A percentile compares a stretch with the other conserved stretches of the same genome.
Evolutionary conservation across 2,329 filamentous ascomycete species (phyloP).

Genomic region (Claviceps lovelessii): DNA sequence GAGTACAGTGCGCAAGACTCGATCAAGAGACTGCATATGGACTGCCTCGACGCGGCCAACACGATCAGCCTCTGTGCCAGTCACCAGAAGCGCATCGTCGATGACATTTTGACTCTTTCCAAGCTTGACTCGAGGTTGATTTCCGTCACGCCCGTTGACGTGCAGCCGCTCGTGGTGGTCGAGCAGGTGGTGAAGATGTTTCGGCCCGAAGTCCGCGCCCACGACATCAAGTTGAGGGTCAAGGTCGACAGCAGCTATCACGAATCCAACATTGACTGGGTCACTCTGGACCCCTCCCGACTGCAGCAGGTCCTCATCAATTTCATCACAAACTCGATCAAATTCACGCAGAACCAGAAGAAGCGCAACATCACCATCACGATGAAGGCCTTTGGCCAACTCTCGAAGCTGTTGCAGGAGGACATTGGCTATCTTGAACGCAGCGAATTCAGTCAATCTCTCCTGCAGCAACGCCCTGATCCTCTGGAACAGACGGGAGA

Average conservation of each 20-base stretch:
- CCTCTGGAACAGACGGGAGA: conserved; percentile 25
- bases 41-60: conserved; percentile 56
- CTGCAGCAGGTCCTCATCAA: conserved; percentile 64
- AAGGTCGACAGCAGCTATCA: conserved; percentile 52
- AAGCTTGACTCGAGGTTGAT: conserved; percentile 58
- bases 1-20: conserved; percentile 19
- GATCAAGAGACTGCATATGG: conserved; percentile 34
- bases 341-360: conserved; percentile 47
- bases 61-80: conserved; percentile 66
- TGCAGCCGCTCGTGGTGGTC: conserved; percentile 50
- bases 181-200: conserved; percentile 63
- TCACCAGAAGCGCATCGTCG: conserved; percentile 62
- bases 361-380: conserved; percentile 46
- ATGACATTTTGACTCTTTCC: conserved; percentile 52
- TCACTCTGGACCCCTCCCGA: conserved; percentile 59
- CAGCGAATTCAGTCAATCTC: conserved; percentile 14
- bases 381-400: conserved; percentile 45
- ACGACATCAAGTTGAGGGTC: conserved; percentile 57
- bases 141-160: conserved; percentile 53
- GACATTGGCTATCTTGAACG: conserved; percentile 33
- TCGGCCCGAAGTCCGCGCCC: conserved; percentile 55
- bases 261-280: conserved; percentile 52
- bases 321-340: conserved; percentile 52
- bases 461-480: neutral
- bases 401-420: conserved; percentile 23